These are phyloP conservation scores for Metschnikowia borealis DNA, from an alignment of 805 yeast species.

Conservation along the genomic window DNA sequence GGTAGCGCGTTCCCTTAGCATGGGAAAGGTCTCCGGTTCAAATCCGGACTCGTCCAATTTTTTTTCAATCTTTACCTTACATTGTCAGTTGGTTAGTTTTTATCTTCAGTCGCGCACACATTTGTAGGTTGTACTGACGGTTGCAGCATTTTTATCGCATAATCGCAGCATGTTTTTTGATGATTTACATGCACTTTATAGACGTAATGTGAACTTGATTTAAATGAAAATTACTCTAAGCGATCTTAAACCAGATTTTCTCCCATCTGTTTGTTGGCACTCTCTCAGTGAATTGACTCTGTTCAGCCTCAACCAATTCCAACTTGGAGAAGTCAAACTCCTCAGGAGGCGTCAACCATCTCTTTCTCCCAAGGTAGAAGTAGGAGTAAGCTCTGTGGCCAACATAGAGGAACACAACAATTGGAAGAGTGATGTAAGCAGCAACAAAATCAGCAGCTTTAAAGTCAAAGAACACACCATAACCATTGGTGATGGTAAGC, in stretches of 20 bases:
- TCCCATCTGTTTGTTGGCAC: constrained; percentile 39
- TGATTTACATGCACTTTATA: no score
- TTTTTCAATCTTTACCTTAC: constrained; percentile 3
- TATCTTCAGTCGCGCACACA: no score
- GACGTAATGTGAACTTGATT: neutral
- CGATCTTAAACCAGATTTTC: constrained; percentile 48
- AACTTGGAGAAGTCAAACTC: constrained; percentile 61
- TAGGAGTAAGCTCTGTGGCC: constrained; percentile 52
- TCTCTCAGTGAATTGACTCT: constrained; percentile 33
- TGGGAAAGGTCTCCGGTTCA: constrained; percentile 78
- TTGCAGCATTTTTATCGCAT: no score
- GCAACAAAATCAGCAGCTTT: constrained; percentile 69
- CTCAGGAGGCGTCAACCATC: constrained; percentile 47
- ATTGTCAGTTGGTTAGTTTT: no score
- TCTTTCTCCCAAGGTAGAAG: constrained; percentile 21
- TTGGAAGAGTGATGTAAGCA: constrained; percentile 65
- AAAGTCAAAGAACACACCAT: constrained; percentile 61
- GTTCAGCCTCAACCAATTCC: constrained; percentile 55
- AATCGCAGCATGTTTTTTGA: no score
- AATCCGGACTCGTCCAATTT: constrained; percentile 70
- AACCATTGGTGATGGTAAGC: constrained; percentile 69
- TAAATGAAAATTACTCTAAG: neutral
- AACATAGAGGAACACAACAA: constrained; percentile 47
- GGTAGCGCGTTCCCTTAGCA: constrained; percentile 82
- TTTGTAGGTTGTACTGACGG: no score